A percentile compares a stretch with the other conserved stretches of the same genome.
Conservation (phyloP, 495 filamentous ascomycete genomes). For the Trichocladium antarcticum region DNA sequence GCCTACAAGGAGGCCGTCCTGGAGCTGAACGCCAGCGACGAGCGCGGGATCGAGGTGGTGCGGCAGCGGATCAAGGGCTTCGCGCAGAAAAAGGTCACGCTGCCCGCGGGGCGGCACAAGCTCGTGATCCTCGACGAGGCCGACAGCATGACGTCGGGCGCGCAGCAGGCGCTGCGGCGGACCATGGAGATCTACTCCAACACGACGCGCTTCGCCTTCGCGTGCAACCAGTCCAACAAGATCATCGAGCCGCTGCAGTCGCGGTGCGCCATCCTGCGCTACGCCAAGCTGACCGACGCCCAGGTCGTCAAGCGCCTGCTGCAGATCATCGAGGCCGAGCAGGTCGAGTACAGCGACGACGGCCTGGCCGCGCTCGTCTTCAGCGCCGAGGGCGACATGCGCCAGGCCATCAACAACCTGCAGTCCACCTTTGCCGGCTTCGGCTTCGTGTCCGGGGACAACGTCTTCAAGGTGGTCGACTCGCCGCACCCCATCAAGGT, state of each 20-base stretch:
- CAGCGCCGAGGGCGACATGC: constrained; percentile 96
- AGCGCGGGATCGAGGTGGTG: constrained; percentile 96
- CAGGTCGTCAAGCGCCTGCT: constrained; percentile 83
- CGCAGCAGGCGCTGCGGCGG: constrained; percentile 86
- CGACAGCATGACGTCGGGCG: constrained; percentile 93
- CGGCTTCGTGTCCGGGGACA: constrained; percentile 92
- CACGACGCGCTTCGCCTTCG: constrained; percentile 95
- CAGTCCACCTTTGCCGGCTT: constrained; percentile 94
- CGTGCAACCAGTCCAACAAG: constrained; percentile 97
- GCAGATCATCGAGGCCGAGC: constrained; percentile 85
- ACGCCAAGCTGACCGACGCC: constrained; percentile 79
- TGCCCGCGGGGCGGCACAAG: constrained; percentile 86
- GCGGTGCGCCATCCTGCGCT: constrained; percentile 91
- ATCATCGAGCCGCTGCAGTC: constrained; percentile 98
- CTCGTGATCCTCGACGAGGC: constrained; percentile 96
- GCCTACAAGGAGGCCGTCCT: constrained; percentile 96
- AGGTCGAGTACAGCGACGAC: constrained; percentile 80
- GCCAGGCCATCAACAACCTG: constrained; percentile 97
- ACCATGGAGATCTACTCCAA: constrained; percentile 99
- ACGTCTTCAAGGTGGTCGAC: constrained; percentile 97
- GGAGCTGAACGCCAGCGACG: constrained; percentile 92
- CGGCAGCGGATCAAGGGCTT: constrained; percentile 98
- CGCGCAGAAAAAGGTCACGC: constrained; percentile 96
- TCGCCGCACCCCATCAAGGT: constrained; percentile 95
- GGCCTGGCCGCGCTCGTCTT: constrained; percentile 92